Evolutionary conservation across 805 yeast genomes (phyloP), one percentile per base, ranked within the genome.

Genomic region (Wickerhamomyces bisporus): DNA sequence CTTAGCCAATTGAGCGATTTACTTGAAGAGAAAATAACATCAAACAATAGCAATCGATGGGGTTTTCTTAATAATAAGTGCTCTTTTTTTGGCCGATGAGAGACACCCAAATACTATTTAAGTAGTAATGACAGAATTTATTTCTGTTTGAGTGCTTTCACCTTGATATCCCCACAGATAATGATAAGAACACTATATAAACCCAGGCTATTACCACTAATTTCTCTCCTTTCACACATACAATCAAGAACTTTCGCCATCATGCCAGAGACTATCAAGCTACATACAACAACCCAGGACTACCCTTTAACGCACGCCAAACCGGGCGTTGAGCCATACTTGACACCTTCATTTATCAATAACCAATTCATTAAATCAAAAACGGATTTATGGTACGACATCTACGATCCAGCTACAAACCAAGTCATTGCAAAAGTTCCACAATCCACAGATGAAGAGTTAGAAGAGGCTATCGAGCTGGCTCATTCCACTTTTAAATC

Each of bases 401-500:
- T 81, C 38, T 79, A 74, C 55, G 89, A 81, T 56, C 89, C 89
- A 2, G 83, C 88, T 37, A 81, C 88, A 27, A 73, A 78, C 56
- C 52, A 64, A 44, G 73, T 81, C 34, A 79, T 81, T 30, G 66
- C 81, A 19, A 68, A 72, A 46, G 87, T 81, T 9, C 89, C 89
- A 3, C 88, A 81, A 61, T 61, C 76, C 18, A 81, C 88, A 3
- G 72, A 70, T 8, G 70, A 64, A 34, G 89, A 81, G 57, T 65
- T 81, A 49, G 75, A 70, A 35, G 72, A 69, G 13, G 87, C 89
- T 2, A 78, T 82, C 34, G 74, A 70, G 26, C 59, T 77, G 8
- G 86, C 88, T 1, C 78, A 78, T 60, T 60, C 64, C 17, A 47
- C 60, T 15, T 82, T 84, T 77, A 70, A 68, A 43, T 53, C 73